Evolutionary conservation across 768 basidiomycete genomes (phyloP), one percentile per base, ranked within the genome.

Genomic region (Coprinopsis cinerea): DNA sequence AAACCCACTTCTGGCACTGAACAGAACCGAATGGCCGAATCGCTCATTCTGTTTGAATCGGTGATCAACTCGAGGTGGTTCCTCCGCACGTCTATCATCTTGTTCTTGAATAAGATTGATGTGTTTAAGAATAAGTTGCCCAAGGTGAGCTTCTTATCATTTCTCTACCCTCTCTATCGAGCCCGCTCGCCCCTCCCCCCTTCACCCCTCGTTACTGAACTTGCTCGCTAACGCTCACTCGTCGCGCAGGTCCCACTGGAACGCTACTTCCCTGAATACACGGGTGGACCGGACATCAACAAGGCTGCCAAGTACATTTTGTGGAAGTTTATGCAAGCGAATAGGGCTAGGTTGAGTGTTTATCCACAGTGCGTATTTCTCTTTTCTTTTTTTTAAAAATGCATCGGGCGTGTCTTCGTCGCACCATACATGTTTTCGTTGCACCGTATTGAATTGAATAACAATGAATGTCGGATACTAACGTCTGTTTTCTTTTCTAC

Each of bases 21-120:
- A n/a, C 45, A 89, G 85, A 95, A 94, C 68, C 91, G 92, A 44
- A 93, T 97, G 89, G 81, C 85, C 57, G 93, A 96, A 66, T 88
- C 90, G 1, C 69, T 95, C 43, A 84, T 90, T 0, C 81, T 96
- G 24, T 94, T 93, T 64, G 91, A 93, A 61, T 88, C 85, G 24
- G 90, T 93, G 64, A 88, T 89, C 70, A 95, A 95, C 61, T 92
- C 90, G 28, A 78, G 92, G 54, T 94, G 88, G 90, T 92, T 93
- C 67, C 82, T 89, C 47, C 82, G 89, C 58, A 92, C 92, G 3
- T 89, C 88, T 1, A 92, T 94, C 59, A 93, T 94, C 61, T 68
- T 94, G 45, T 92, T 93, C 77, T 68, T 92, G 53, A 94, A 92
- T 71, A 93, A 95, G 76, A 93, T 93, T 58, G 93, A 96, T 65